phyloP scores from a whole-genome alignment of 2,329 filamentous ascomycete genomes.

The Fusarium camptoceras region DNA sequence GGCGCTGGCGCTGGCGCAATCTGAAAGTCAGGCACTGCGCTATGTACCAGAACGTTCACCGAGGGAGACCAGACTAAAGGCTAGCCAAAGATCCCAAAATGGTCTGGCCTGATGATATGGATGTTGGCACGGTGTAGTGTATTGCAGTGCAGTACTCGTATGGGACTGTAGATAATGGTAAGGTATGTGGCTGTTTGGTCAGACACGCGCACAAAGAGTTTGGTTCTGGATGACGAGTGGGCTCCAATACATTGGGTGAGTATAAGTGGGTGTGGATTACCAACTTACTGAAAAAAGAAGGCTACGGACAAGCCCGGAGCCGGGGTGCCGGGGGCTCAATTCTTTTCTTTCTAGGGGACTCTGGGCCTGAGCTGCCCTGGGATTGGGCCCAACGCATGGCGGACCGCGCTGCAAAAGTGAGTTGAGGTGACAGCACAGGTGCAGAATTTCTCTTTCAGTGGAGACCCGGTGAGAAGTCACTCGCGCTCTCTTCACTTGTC shows the following conservation, averaged over 20 bases:
- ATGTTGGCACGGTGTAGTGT: not conserved
- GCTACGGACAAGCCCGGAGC: constrained; percentile 21
- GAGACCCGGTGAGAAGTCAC: constrained; percentile 19
- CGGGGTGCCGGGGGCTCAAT: constrained; percentile 11
- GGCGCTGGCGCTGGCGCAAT: constrained; percentile 35
- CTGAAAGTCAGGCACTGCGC: constrained; percentile 38
- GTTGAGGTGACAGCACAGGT: not conserved
- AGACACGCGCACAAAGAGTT: constrained; percentile 38
- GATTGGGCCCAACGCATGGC: not conserved
- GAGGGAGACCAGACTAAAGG: constrained; percentile 43
- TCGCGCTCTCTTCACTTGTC: constrained; percentile 13
- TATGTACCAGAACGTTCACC: constrained; percentile 51
- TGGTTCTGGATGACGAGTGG: constrained; percentile 28
- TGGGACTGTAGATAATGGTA: constrained; percentile 11
- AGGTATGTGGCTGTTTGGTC: constrained; percentile 29
- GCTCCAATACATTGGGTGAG: constrained; percentile 18
- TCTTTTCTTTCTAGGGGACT: constrained; percentile 10
- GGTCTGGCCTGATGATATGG: constrained; percentile 16
- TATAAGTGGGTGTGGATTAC: constrained; percentile 23
- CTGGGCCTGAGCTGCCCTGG: not conserved
- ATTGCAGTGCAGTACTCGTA: not conserved
- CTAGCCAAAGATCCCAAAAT: constrained; percentile 30
- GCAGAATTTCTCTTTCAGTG: constrained; percentile 31
- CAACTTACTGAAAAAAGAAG: constrained; percentile 7
- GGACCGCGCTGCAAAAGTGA: constrained; percentile 25